Evolutionary conservation across 495 filamentous ascomycete genomes (phyloP).

Genomic region (Aspergillus affinis): DNA sequence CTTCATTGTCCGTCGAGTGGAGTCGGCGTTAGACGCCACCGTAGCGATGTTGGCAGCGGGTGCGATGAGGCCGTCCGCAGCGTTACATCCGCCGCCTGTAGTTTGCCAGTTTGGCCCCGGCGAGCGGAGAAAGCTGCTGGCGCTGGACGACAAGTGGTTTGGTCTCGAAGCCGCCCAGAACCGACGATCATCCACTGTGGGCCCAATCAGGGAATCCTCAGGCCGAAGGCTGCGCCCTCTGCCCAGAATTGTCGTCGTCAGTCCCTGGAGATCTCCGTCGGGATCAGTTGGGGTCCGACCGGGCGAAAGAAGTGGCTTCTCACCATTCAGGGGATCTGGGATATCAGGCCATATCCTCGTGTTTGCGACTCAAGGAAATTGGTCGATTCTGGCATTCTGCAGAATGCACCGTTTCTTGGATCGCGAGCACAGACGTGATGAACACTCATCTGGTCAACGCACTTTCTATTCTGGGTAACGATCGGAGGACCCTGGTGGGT

Average conservation of each 20-base stretch:
- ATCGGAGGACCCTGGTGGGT: no score
- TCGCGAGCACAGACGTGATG: no score
- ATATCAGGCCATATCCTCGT: no score
- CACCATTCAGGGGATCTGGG: no score
- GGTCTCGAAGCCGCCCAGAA: background rate
- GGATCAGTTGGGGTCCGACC: background rate
- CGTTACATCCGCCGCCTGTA: background rate
- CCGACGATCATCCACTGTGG: background rate
- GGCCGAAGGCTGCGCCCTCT: background rate
- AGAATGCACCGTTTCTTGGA: no score
- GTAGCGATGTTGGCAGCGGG: background rate
- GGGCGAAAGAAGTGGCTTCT: no score
- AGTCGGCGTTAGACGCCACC: background rate
- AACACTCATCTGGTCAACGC: no score
- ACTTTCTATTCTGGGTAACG: no score
- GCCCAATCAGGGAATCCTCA: background rate
- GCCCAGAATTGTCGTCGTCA: background rate
- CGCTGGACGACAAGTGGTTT: background rate
- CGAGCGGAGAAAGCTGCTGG: background rate
- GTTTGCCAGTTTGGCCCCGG: background rate
- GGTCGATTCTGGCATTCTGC: no score
- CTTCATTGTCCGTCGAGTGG: background rate
- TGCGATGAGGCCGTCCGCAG: background rate
- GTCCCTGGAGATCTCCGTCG: background rate
- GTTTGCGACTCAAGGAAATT: no score